These are phyloP conservation scores for Exophiala bonariae DNA, from an alignment of 2,329 filamentous ascomycete genomes.

Conservation along the genomic window DNA sequence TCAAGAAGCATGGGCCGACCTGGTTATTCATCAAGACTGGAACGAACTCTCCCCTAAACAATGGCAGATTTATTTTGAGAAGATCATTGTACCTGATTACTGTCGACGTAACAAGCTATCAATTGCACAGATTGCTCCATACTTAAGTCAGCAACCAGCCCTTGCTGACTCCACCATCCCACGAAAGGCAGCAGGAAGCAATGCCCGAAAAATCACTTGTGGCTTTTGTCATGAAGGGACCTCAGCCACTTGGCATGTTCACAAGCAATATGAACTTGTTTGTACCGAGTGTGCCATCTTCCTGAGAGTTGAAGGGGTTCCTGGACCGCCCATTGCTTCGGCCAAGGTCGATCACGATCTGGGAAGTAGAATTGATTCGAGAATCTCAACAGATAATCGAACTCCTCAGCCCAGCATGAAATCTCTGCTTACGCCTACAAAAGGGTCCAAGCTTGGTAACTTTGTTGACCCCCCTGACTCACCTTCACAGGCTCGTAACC, in stretches of 20 bases:
- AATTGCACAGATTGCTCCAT: slow-evolving; percentile 17
- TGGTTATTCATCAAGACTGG: slow-evolving; percentile 25
- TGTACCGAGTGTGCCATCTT: slow-evolving; percentile 15
- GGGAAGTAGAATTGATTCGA: too few relatives aligned
- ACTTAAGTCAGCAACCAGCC: slow-evolving; percentile 1
- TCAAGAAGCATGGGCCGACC: slow-evolving; percentile 28
- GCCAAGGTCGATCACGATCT: not conserved
- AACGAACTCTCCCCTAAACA: slow-evolving; percentile 16
- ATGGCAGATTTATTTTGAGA: slow-evolving; percentile 24
- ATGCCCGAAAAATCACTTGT: slow-evolving; percentile 1
- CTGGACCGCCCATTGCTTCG: slow-evolving; percentile 8
- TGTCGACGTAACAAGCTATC: slow-evolving; percentile 15
- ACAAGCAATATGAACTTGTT: slow-evolving; percentile 8
- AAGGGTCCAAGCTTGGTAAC: not conserved
- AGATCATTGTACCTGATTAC: slow-evolving; percentile 26
- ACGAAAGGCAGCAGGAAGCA: not conserved
- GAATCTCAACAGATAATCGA: too few relatives aligned
- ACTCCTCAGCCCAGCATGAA: too few relatives aligned
- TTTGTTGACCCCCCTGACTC: slow-evolving; percentile 15
- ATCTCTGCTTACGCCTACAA: not conserved
- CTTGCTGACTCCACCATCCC: not conserved
- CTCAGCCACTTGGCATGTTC: slow-evolving; percentile 8
- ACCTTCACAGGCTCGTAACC: slow-evolving; percentile 14
- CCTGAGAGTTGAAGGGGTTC: slow-evolving; percentile 11
- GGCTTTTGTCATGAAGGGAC: slow-evolving; percentile 15